Evolutionary conservation across 306 rosid genomes (phyloP).

Genomic region (Abrus pulchellus): DNA sequence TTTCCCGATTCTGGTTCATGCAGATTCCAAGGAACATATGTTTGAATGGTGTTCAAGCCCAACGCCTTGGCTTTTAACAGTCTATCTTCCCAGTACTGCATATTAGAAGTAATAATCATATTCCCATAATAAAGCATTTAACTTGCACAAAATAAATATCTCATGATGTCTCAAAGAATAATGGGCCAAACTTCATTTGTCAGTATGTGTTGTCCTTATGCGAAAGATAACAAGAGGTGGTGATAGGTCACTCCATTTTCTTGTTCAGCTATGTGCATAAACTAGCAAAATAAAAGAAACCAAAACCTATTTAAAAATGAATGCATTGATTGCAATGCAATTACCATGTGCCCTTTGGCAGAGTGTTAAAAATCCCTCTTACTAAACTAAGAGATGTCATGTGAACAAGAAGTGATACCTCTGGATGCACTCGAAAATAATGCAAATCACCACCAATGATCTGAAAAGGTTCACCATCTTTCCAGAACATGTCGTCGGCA

Average conservation of each 20-base stretch:
- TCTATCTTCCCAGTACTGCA: slow-evolving; percentile 98
- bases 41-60: slow-evolving; percentile 93
- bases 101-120: slow-evolving; percentile 44
- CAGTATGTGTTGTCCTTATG: not conserved
- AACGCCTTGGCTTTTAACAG: slow-evolving; percentile 88
- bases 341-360: not conserved
- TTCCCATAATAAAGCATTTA: slow-evolving; percentile 34
- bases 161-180: not conserved
- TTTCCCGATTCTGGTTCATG: slow-evolving; percentile 84
- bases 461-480: slow-evolving; percentile 80
- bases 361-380: slow-evolving; percentile 28
- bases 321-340: slow-evolving; percentile 1
- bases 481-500: slow-evolving; percentile 80
- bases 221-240: slow-evolving; percentile 18
- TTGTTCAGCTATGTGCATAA: not conserved
- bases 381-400: slow-evolving; percentile 22
- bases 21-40: slow-evolving; percentile 95
- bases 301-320: slow-evolving; percentile 11
- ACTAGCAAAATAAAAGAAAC: slow-evolving; percentile 33
- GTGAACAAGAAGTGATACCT: slow-evolving; percentile 63
- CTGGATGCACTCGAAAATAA: slow-evolving; percentile 90
- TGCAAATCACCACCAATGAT: slow-evolving; percentile 97
- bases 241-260: slow-evolving; percentile 27
- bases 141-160: slow-evolving; percentile 36
- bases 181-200: slow-evolving; percentile 14